These are phyloP conservation scores for Auricularia sp. DNA, from an alignment of 768 basidiomycete species.

Conservation along the genomic window DNA sequence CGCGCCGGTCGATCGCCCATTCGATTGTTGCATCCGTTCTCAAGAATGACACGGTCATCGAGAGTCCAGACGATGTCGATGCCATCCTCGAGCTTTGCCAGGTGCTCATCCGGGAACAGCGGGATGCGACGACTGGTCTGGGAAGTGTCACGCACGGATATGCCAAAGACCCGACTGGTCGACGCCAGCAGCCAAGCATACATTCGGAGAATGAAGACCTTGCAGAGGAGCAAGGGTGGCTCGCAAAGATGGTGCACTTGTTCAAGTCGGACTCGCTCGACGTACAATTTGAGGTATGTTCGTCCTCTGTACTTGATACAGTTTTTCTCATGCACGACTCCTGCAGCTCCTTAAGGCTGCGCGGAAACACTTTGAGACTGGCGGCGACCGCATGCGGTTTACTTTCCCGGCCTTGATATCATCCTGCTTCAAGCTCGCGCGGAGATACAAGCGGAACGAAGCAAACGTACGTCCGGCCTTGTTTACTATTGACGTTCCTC, in stretches of 20 bases:
- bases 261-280: conserved; percentile 82
- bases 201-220: conserved; percentile 74
- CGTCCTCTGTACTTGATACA: background rate
- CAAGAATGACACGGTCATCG: conserved; percentile 93
- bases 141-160: conserved; percentile 37
- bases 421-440: conserved; percentile 82
- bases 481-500: background rate
- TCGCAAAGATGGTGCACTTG: conserved; percentile 94
- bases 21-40: conserved; percentile 89
- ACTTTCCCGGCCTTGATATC: conserved; percentile 96
- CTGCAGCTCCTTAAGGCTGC: conserved; percentile 81
- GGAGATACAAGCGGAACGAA: conserved; percentile 74
- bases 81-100: conserved; percentile 89
- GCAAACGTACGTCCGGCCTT: background rate
- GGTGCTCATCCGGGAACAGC: conserved; percentile 75
- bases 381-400: conserved; percentile 90
- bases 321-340: background rate
- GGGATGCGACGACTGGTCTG: conserved; percentile 30
- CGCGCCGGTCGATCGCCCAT: conserved; percentile 86
- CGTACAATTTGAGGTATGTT: conserved; percentile 77
- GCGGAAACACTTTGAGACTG: conserved; percentile 77
- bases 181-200: conserved; percentile 27
- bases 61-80: conserved; percentile 86
- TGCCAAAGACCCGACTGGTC: conserved; percentile 27
- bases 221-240: conserved; percentile 98